Conservation (phyloP, 805 yeast genomes). For the Wickerhamomyces sydowiorum region DNA sequence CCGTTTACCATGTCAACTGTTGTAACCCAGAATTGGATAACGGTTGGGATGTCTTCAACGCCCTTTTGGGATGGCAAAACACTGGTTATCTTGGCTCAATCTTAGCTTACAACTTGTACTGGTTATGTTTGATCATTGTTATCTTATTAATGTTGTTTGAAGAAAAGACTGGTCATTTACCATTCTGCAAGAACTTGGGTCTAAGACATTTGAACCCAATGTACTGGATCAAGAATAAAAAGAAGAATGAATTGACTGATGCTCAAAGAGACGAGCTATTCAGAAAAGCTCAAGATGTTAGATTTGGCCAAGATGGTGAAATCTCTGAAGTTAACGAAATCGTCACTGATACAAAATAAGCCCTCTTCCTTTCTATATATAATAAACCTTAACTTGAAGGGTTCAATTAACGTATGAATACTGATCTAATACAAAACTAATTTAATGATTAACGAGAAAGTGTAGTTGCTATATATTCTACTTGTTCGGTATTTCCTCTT, state of each 20-base stretch:
- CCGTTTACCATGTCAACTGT: slow-evolving; percentile 97
- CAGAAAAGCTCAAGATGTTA: slow-evolving; percentile 31
- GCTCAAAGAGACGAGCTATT: slow-evolving; percentile 52
- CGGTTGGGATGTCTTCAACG: slow-evolving; percentile 97
- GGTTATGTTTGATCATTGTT: slow-evolving; percentile 61
- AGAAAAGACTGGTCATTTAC: slow-evolving; percentile 80
- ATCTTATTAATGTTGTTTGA: slow-evolving; percentile 66
- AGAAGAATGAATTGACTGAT: slow-evolving; percentile 48
- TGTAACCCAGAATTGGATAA: slow-evolving; percentile 88
- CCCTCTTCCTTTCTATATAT: neutral
- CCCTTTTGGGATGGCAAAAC: slow-evolving; percentile 95
- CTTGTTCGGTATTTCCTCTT: too few species aligned
- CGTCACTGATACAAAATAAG: neutral
- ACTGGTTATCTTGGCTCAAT: slow-evolving; percentile 93
- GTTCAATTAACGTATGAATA: too few species aligned
- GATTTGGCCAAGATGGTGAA: slow-evolving; percentile 31
- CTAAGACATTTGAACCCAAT: slow-evolving; percentile 61
- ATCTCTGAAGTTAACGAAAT: slow-evolving; percentile 5
- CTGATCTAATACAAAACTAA: too few species aligned
- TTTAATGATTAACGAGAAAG: too few species aligned
- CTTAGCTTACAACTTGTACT: slow-evolving; percentile 80
- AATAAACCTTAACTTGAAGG: too few species aligned
- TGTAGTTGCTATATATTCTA: too few species aligned
- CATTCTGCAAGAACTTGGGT: slow-evolving; percentile 48
- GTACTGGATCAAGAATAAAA: slow-evolving; percentile 65